Conservation (phyloP, 257 asterid genomes). For the Fraxinus americana region DNA sequence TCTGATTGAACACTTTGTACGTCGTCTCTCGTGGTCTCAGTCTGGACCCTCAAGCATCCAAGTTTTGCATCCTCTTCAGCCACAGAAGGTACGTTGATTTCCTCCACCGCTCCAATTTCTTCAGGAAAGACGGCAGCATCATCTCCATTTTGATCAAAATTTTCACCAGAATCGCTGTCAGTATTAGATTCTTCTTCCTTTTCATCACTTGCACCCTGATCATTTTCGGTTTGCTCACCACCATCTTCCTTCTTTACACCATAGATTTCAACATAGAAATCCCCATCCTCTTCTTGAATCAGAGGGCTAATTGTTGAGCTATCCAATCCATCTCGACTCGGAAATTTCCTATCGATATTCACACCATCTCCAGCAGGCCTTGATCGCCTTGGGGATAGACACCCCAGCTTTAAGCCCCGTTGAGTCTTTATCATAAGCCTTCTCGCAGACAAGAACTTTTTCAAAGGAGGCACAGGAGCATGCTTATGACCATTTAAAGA, state of each 20-base stretch:
- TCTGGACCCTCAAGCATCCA: conserved; percentile 15
- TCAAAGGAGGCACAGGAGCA: conserved; percentile 64
- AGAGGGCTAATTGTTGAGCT: conserved; percentile 13
- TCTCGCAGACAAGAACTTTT: conserved; percentile 65
- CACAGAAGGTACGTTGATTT: not conserved
- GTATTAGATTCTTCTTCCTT: conserved; percentile 10
- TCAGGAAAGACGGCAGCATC: conserved; percentile 3
- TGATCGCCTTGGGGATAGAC: conserved; percentile 51
- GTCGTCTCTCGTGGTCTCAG: conserved; percentile 23
- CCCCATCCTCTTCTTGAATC: conserved; percentile 31
- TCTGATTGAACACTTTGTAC: conserved; percentile 20
- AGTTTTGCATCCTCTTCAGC: conserved; percentile 12
- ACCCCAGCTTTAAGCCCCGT: conserved; percentile 50
- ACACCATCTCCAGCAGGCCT: conserved; percentile 13
- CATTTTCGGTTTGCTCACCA: not conserved
- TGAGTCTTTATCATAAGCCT: conserved; percentile 63
- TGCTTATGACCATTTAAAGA: conserved; percentile 92
- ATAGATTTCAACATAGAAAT: conserved; percentile 61
- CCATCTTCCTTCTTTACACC: conserved; percentile 31
- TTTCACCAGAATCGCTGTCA: conserved; percentile 19
- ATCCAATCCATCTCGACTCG: conserved; percentile 18
- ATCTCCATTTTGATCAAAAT: conserved; percentile 18
- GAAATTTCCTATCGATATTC: conserved; percentile 21
- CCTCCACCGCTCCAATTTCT: conserved; percentile 15
- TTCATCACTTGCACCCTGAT: conserved; percentile 14